Evolutionary conservation across 2,329 filamentous ascomycete genomes (phyloP).

Genomic region (Penicillium decumbens): DNA sequence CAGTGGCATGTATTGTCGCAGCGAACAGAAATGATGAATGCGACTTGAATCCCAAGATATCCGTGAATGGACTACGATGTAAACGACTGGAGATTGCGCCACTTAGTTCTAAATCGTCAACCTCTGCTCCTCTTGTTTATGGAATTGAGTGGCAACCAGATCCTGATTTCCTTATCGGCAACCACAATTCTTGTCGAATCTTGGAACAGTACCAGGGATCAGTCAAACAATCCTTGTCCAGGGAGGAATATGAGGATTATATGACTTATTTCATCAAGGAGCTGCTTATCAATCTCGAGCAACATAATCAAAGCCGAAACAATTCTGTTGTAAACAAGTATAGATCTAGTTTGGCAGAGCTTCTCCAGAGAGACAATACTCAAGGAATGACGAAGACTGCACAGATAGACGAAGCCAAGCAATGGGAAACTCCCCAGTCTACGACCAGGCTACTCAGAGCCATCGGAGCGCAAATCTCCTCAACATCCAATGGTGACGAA

Average conservation of each 20-base stretch:
- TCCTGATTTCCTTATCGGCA: constrained; percentile 9
- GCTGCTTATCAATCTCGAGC: background rate
- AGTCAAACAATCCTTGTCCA: background rate
- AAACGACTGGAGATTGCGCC: constrained; percentile 4
- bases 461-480: constrained; percentile 11
- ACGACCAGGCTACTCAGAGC: constrained; percentile 1
- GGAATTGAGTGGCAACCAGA: constrained; percentile 21
- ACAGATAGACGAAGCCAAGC: background rate
- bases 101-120: background rate
- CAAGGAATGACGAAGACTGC: background rate
- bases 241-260: background rate
- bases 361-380: background rate
- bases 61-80: constrained; percentile 15
- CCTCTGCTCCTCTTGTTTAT: constrained; percentile 10
- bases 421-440: background rate
- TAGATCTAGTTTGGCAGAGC: constrained; percentile 1
- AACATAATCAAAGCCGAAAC: background rate
- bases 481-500: constrained; percentile 3
- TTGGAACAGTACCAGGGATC: background rate
- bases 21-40: background rate
- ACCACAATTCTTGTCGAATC: background rate
- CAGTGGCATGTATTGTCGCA: constrained; percentile 15
- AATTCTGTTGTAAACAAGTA: constrained; percentile 6
- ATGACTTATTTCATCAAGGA: constrained; percentile 2
- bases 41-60: constrained; percentile 7